Evolutionary conservation across 305 asterid species (phyloP), one percentile per base, ranked within the genome.

Genomic region (Fraxinus platypoda): DNA sequence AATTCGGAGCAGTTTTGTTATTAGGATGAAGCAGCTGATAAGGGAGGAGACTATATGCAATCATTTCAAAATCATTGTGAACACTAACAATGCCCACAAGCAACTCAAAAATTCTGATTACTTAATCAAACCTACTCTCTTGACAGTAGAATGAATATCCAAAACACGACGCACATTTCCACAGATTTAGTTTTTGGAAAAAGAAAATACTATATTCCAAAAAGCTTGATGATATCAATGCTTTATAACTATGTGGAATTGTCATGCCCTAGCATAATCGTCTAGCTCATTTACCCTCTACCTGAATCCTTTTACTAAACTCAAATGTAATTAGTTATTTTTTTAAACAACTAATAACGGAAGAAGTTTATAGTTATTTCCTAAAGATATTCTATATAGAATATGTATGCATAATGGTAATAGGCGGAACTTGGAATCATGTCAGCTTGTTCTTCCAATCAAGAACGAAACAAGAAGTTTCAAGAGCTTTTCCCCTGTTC

Each of bases 251-350:
- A 12, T 3, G 43, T 33, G 30, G 37, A 41, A 1, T 72, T 57
- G 64, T 71, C 33, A 34, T 52, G 43, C 76, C 75, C 31, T 80
- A 80, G 37, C 81, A 76, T 57, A 66, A 37, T 31, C 4, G 1
- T 62, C 66, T 82, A 66, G 37, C 57, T 41, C 33, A 52, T 68
- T 66, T 26, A 66, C 33, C 72, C 33, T 64, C 15, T 66, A 64
- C 34, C 73, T 21, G 73, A 64, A 64, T 64, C 73, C 73, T n/a
- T 25, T 25, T 3, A 21, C 52, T 64, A 72, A 70, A 71, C 79
- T 41, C 30, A 35, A 2, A 66, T 28, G 35, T 38, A 0, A n/a
- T 74, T 78, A 41, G 5, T 31, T 33, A 57, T 59, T 59, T 57
- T 79, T 19, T 12, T 12, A 43, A 43, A 12, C 54, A 43, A 43